These are phyloP conservation scores for Loxodes magnus DNA, from an alignment of 73 alveolate species.

Conservation along the genomic window DNA sequence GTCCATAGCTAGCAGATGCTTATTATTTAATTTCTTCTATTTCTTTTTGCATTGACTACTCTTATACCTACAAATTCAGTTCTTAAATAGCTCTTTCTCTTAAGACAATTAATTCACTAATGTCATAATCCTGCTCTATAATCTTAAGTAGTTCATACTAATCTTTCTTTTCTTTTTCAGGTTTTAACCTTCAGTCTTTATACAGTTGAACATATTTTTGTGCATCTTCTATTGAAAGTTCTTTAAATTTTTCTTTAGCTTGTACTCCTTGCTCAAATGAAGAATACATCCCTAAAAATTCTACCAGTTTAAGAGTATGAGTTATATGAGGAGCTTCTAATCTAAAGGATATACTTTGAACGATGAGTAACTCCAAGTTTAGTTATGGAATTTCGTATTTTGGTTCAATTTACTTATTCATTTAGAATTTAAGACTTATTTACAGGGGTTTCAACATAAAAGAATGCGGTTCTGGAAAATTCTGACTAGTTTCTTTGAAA, in stretches of 20 bases:
- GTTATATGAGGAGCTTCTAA: constrained; percentile 18
- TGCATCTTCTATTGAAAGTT: constrained; percentile 19
- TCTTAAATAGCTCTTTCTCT: background rate
- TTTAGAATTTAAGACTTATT: constrained; percentile 4
- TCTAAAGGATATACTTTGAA: background rate
- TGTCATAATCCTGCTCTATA: background rate
- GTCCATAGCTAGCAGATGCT: background rate
- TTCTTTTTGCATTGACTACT: background rate
- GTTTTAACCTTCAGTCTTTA: background rate
- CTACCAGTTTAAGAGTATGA: constrained; percentile 19
- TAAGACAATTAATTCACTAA: background rate
- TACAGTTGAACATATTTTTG: constrained; percentile 11
- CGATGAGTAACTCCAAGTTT: background rate
- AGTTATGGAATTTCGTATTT: background rate
- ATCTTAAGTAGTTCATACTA: background rate
- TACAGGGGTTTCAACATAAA: constrained; percentile 13
- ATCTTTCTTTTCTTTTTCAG: background rate
- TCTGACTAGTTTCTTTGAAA: background rate
- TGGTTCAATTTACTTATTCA: constrained; percentile 13
- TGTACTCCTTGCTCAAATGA: constrained; percentile 24
- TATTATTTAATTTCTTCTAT: background rate
- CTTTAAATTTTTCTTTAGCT: background rate
- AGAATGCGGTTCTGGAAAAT: background rate
- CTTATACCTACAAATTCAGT: background rate
- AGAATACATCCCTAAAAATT: constrained; percentile 19